Conservation (phyloP, 495 filamentous ascomycete genomes). For the Parachaetomium inaequale region DNA sequence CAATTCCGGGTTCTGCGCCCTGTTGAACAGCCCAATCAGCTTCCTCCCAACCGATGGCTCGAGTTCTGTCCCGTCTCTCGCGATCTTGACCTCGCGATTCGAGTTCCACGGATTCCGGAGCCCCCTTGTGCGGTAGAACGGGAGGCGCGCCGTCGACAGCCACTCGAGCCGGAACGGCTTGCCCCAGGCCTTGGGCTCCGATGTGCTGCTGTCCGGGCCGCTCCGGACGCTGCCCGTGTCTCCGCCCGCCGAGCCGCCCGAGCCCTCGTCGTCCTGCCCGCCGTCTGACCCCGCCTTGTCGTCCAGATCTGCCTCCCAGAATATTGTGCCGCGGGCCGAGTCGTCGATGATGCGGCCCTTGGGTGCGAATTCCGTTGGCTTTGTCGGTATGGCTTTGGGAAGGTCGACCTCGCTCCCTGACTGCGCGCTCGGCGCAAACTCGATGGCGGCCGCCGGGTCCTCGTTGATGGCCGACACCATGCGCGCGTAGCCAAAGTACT, state of each 20-base stretch:
- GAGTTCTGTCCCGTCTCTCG: slow-evolving; percentile 90
- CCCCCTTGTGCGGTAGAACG: slow-evolving; percentile 87
- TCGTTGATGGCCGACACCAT: slow-evolving; percentile 85
- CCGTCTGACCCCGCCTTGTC: slow-evolving; percentile 33
- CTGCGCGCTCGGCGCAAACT: slow-evolving; percentile 58
- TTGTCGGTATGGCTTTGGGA: slow-evolving; percentile 71
- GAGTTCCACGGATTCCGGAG: slow-evolving; percentile 96
- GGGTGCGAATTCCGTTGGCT: slow-evolving; percentile 75
- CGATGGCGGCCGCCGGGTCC: slow-evolving; percentile 63
- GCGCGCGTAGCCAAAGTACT: slow-evolving; percentile 93
- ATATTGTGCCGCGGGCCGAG: slow-evolving; percentile 86
- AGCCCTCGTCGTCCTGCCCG: slow-evolving; percentile 39
- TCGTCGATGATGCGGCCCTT: slow-evolving; percentile 91
- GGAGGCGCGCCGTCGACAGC: slow-evolving; percentile 79
- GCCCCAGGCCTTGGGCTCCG: slow-evolving; percentile 67
- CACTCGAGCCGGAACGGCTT: slow-evolving; percentile 93
- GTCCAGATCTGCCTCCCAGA: slow-evolving; percentile 84
- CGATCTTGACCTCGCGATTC: slow-evolving; percentile 94
- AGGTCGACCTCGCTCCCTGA: slow-evolving; percentile 58
- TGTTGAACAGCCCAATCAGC: slow-evolving; percentile 75
- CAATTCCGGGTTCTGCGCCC: slow-evolving; percentile 42
- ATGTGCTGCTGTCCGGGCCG: slow-evolving; percentile 38
- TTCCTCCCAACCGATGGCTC: slow-evolving; percentile 77
- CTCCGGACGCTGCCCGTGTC: slow-evolving; percentile 35
- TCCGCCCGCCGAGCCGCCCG: slow-evolving; percentile 31